Percentiles rank a stretch among this genome's conserved stretches.
Conservation (phyloP, 2,329 filamentous ascomycete genomes). For the Alternaria viburni region DNA sequence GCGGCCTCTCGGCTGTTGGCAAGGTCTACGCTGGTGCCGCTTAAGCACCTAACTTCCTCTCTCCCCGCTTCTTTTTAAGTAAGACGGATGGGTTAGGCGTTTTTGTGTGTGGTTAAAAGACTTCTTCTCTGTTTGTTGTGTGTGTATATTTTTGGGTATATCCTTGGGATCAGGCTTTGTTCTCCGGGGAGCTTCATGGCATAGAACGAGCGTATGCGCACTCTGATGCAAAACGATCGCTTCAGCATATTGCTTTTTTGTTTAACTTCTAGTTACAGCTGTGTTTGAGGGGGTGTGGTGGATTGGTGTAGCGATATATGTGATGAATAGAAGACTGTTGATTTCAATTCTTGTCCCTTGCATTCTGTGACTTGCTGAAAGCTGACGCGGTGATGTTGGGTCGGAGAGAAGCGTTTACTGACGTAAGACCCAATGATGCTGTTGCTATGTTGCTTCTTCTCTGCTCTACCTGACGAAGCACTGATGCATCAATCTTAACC, state of each 20-base stretch:
- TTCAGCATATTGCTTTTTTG: slow-evolving; percentile 10
- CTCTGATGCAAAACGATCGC: slow-evolving; percentile 4
- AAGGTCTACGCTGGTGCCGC: slow-evolving; percentile 33
- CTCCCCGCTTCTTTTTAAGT: neutral
- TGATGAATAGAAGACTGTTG: neutral
- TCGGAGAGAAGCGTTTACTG: neutral
- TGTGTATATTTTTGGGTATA: slow-evolving; percentile 1
- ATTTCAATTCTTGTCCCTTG: neutral
- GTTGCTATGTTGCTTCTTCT: neutral
- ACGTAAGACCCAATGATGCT: neutral
- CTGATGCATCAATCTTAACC: neutral
- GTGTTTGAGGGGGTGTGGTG: slow-evolving; percentile 5
- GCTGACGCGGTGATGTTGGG: neutral
- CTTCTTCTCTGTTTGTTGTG: neutral
- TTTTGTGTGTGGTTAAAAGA: slow-evolving; percentile 2
- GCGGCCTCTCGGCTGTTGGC: slow-evolving; percentile 30
- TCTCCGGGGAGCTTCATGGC: neutral
- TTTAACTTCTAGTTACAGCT: slow-evolving; percentile 10
- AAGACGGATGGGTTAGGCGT: neutral
- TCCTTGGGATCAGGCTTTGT: slow-evolving; percentile 1
- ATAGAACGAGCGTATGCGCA: neutral
- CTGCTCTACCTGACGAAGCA: neutral
- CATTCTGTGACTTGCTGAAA: neutral
- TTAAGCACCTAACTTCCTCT: slow-evolving; percentile 1
- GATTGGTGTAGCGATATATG: slow-evolving; percentile 18